Evolutionary conservation across 192 early-diverging fungal genomes (phyloP).

Genomic region (Coemansia erecta): DNA sequence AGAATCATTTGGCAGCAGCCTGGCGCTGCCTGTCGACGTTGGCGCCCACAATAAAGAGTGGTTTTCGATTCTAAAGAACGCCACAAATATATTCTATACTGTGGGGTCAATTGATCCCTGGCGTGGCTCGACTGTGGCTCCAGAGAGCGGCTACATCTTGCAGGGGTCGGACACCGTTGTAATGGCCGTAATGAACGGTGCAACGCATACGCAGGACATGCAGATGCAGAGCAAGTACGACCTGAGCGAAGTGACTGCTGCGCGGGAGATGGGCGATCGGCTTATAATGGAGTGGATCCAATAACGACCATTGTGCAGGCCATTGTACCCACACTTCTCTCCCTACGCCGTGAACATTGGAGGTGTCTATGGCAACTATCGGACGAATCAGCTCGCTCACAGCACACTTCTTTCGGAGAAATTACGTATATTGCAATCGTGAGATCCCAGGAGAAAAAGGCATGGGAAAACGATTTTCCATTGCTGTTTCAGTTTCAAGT

Average conservation of each 20-base stretch:
- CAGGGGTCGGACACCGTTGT: not conserved
- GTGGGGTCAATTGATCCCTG: conserved; percentile 2
- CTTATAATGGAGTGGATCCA: conserved; percentile 1
- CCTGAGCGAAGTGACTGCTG: not conserved
- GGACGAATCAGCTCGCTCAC: not conserved
- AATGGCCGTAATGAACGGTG: conserved; percentile 2
- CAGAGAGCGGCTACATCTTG: not conserved
- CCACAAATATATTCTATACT: conserved; percentile 5
- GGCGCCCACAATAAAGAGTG: not conserved
- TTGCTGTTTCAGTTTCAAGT: not conserved
- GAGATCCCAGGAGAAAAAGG: not conserved
- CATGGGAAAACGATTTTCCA: not conserved
- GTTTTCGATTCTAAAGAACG: conserved; percentile 3
- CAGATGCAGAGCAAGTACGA: not conserved
- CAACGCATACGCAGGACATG: conserved; percentile 10
- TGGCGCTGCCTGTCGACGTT: conserved; percentile 3
- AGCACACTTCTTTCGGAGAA: no score
- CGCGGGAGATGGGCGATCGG: conserved; percentile 2
- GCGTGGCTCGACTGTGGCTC: conserved; percentile 1
- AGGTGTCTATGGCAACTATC: not conserved
- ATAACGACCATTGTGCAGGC: not conserved
- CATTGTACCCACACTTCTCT: no score
- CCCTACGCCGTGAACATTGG: not conserved
- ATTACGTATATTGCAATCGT: no score
- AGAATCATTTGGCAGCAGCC: not conserved